Evolutionary conservation across 2,329 filamentous ascomycete genomes (phyloP).

Genomic region (Alternaria tenuissima): DNA sequence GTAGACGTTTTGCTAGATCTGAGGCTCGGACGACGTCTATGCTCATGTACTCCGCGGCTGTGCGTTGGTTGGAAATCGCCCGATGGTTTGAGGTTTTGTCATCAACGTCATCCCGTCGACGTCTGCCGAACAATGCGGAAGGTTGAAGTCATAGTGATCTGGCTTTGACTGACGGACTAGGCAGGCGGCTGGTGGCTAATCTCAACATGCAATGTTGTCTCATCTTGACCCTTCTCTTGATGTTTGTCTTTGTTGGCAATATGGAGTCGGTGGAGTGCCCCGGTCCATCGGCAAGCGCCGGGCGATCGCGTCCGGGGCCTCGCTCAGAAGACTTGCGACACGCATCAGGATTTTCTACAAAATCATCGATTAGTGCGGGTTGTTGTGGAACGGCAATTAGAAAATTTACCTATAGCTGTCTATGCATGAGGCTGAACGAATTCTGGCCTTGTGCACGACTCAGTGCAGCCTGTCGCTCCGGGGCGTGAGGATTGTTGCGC

Average conservation of each 20-base stretch:
- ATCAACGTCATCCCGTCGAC: constrained; percentile 23
- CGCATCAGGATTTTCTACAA: constrained; percentile 11
- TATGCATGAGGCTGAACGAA: background rate
- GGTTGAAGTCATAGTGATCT: constrained; percentile 12
- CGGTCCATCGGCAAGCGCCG: constrained; percentile 21
- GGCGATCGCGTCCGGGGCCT: constrained; percentile 20
- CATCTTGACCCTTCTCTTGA: constrained; percentile 19
- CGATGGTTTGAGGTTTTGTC: constrained; percentile 24
- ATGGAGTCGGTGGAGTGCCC: constrained; percentile 9
- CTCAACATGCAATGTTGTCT: background rate
- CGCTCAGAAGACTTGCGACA: constrained; percentile 12
- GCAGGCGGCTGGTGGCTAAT: background rate
- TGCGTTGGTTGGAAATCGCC: constrained; percentile 22
- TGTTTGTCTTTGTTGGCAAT: constrained; percentile 11
- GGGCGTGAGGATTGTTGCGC: background rate
- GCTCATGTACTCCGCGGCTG: constrained; percentile 20
- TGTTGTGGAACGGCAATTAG: constrained; percentile 2
- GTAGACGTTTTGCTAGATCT: constrained; percentile 11
- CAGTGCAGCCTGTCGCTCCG: background rate
- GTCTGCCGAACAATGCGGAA: constrained; percentile 9
- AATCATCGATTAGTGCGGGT: constrained; percentile 13
- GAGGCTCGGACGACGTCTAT: constrained; percentile 18
- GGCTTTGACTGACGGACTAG: background rate
- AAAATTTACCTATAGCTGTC: constrained; percentile 11
- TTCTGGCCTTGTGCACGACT: constrained; percentile 4